These are phyloP conservation scores for Trametes versicolor DNA, from an alignment of 1,284 basidiomycete species.

Conservation along the genomic window DNA sequence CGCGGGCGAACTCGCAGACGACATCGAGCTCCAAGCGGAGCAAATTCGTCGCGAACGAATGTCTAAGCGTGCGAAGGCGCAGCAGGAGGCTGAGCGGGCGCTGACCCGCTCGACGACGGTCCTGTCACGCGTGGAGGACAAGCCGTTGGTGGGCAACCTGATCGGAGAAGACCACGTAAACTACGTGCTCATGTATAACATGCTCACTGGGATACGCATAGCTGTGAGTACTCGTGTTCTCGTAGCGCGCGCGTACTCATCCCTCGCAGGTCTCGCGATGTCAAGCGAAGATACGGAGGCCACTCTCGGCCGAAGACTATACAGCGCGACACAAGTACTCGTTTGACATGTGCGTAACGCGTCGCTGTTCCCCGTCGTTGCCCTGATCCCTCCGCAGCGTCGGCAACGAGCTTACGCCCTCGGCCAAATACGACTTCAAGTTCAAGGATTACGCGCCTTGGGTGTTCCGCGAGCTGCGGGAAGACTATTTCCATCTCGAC, in stretches of 20 bases:
- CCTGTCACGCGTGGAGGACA: constrained; percentile 48
- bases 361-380: constrained; percentile 1
- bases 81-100: constrained; percentile 60
- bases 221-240: constrained; percentile 65
- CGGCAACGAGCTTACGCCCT: constrained; percentile 97
- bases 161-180: constrained; percentile 98
- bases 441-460: constrained; percentile 99
- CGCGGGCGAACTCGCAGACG: constrained; percentile 54
- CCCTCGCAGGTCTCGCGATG: constrained; percentile 87
- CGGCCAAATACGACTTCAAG: constrained; percentile 97
- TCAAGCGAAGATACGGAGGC: constrained; percentile 92
- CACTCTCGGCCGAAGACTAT: constrained; percentile 90
- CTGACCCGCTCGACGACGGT: constrained; percentile 50
- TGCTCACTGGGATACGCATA: constrained; percentile 98
- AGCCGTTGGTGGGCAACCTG: constrained; percentile 90
- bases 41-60: constrained; percentile 81
- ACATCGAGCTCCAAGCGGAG: constrained; percentile 87
- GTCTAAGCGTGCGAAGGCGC: constrained; percentile 73
- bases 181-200: constrained; percentile 99
- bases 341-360: constrained; percentile 87
- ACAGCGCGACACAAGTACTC: constrained; percentile 93
- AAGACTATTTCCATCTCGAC: constrained; percentile 95
- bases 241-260: constrained; percentile 2
- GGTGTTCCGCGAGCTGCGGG: constrained; percentile 96
- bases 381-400: constrained; percentile 59